Evolutionary conservation across 805 yeast genomes (phyloP).

Genomic region (Schizosaccharomyces osmophilus): DNA sequence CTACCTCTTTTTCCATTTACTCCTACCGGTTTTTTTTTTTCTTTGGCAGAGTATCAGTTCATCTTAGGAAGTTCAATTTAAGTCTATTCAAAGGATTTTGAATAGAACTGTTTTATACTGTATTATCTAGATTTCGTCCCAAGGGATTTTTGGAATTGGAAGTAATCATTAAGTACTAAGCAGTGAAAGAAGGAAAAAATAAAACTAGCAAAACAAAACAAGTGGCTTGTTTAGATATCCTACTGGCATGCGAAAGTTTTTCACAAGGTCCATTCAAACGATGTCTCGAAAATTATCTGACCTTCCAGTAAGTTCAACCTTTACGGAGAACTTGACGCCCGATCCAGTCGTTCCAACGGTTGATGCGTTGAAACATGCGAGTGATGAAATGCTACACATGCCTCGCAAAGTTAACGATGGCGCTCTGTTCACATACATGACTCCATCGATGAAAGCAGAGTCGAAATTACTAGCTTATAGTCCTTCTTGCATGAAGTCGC

Average conservation of each 20-base stretch:
- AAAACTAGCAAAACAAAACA: too few relatives aligned
- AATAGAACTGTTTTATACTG: too few relatives aligned
- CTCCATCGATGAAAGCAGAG: constrained; percentile 28
- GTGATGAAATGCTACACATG: constrained; percentile 19
- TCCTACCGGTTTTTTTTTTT: too few relatives aligned
- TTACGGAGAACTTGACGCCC: constrained; percentile 16
- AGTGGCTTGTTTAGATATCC: neutral
- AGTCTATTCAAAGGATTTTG: too few relatives aligned
- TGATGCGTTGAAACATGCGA: constrained; percentile 13
- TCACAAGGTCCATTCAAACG: neutral
- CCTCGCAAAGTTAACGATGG: constrained; percentile 35
- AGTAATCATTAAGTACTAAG: too few relatives aligned
- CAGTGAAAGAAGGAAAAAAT: too few relatives aligned
- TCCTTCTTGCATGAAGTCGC: constrained; percentile 31
- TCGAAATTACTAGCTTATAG: constrained; percentile 31
- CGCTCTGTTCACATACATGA: constrained; percentile 37
- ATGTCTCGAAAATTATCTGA: neutral
- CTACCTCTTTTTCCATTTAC: too few relatives aligned
- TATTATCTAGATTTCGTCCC: too few relatives aligned
- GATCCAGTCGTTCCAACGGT: constrained; percentile 18
- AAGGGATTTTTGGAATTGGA: too few relatives aligned
- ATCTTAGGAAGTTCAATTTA: too few relatives aligned
- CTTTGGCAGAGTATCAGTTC: too few relatives aligned
- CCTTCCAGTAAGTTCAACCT: constrained; percentile 5
- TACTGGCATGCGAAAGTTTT: neutral